Conservation (phyloP, 495 filamentous ascomycete genomes). For the Geopyxis carbonaria region DNA sequence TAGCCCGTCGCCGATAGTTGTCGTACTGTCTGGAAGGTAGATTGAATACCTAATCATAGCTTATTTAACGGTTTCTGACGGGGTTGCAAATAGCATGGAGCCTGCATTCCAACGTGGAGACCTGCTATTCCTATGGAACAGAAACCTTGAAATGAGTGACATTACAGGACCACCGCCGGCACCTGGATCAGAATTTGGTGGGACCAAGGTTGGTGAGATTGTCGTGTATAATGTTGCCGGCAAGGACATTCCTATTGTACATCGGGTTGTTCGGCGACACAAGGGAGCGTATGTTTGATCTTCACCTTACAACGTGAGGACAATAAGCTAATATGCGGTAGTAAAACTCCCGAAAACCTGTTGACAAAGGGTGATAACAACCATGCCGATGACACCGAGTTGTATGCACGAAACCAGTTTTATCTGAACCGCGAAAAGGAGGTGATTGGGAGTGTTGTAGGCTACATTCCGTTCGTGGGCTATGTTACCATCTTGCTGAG, state of each 20-base stretch:
- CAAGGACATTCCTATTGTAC: slow-evolving; percentile 91
- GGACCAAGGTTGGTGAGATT: slow-evolving; percentile 26
- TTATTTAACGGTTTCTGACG: no score
- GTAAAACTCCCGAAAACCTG: slow-evolving; percentile 38
- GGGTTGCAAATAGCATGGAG: slow-evolving; percentile 50
- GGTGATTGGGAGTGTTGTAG: slow-evolving; percentile 84
- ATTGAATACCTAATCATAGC: background rate
- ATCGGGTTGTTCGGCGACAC: slow-evolving; percentile 63
- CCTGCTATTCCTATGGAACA: slow-evolving; percentile 85
- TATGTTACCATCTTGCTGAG: slow-evolving; percentile 95
- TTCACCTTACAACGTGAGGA: background rate
- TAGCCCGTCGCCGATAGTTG: slow-evolving; percentile 84
- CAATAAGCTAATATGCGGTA: slow-evolving; percentile 10
- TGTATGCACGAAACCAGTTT: slow-evolving; percentile 72
- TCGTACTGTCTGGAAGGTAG: slow-evolving; percentile 62
- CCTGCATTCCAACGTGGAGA: slow-evolving; percentile 94
- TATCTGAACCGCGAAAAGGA: slow-evolving; percentile 69
- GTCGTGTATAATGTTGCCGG: slow-evolving; percentile 88
- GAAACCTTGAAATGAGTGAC: slow-evolving; percentile 36
- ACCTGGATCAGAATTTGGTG: slow-evolving; percentile 2
- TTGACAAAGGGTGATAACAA: slow-evolving; percentile 99
- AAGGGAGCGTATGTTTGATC: slow-evolving; percentile 35
- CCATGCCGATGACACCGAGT: slow-evolving; percentile 77
- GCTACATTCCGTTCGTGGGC: slow-evolving; percentile 87
- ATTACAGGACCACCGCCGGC: background rate